Conservation (phyloP, 1,139 yeast genomes). For the Yamadazyma friedrichii region DNA sequence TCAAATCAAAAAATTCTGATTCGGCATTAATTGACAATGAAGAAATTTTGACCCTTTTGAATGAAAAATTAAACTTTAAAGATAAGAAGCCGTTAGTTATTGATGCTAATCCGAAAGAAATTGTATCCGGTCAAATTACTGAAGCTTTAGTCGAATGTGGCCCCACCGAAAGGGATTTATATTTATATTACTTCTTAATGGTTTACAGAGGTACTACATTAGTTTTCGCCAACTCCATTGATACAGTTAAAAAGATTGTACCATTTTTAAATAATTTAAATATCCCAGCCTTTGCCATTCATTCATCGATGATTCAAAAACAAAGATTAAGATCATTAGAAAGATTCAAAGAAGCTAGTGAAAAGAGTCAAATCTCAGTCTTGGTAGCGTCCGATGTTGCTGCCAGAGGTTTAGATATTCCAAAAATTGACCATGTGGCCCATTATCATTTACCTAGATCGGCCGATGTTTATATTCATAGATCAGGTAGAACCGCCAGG, state of each 20-base stretch:
- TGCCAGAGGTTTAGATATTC: constrained; percentile 95
- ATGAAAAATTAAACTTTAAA: constrained; percentile 59
- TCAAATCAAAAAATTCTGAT: constrained; percentile 26
- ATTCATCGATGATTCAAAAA: constrained; percentile 93
- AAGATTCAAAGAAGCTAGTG: constrained; percentile 56
- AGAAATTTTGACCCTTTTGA: constrained; percentile 53
- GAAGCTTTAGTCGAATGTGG: constrained; percentile 94
- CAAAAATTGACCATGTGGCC: constrained; percentile 88
- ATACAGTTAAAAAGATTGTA: constrained; percentile 82
- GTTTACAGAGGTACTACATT: constrained; percentile 88
- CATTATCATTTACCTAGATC: constrained; percentile 95
- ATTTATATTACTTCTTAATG: constrained; percentile 80
- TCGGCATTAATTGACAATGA: constrained; percentile 43
- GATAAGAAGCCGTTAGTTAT: constrained; percentile 60
- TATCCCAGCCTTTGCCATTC: constrained; percentile 77
- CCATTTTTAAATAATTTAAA: constrained; percentile 71
- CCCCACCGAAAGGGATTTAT: constrained; percentile 84
- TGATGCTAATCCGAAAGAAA: constrained; percentile 86
- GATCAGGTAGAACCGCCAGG: constrained; percentile 98
- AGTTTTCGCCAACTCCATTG: constrained; percentile 92
- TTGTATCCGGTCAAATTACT: constrained; percentile 70
- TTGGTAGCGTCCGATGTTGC: constrained; percentile 96
- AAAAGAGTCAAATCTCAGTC: constrained; percentile 58
- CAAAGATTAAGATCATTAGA: constrained; percentile 87
- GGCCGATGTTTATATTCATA: constrained; percentile 91